These are phyloP conservation scores for Heritiera littoralis DNA, from an alignment of 345 rosid genomes.

Conservation along the genomic window DNA sequence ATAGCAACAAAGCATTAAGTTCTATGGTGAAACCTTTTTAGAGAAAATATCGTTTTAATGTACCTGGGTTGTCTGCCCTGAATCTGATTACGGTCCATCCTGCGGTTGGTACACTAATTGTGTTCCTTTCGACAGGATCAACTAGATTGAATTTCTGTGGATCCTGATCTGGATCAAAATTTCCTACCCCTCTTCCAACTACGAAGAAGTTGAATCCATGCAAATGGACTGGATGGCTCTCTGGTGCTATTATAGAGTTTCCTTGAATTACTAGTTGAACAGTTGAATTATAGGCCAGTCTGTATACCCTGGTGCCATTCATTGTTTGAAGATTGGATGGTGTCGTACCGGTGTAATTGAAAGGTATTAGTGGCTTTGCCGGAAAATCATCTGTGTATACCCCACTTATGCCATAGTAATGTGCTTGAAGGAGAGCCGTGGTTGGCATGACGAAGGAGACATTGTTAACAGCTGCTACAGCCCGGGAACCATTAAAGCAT, in stretches of 20 bases:
- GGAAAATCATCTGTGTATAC: slow-evolving; percentile 79
- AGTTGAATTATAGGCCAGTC: slow-evolving; percentile 55
- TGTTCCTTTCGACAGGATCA: slow-evolving; percentile 88
- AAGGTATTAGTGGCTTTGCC: slow-evolving; percentile 43
- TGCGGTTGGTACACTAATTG: slow-evolving; percentile 64
- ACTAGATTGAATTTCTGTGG: slow-evolving; percentile 63
- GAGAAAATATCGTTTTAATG: neutral
- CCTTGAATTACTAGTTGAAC: slow-evolving; percentile 77
- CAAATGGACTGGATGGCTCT: slow-evolving; percentile 72
- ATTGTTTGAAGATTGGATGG: slow-evolving; percentile 46
- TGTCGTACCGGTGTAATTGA: slow-evolving; percentile 56
- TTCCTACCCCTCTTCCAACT: slow-evolving; percentile 70
- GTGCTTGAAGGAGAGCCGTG: slow-evolving; percentile 60
- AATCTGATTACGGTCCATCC: slow-evolving; percentile 85
- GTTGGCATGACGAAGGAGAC: slow-evolving; percentile 65
- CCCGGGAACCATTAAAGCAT: slow-evolving; percentile 52
- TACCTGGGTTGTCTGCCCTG: slow-evolving; percentile 83
- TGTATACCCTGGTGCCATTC: slow-evolving; percentile 63
- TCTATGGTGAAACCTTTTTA: neutral
- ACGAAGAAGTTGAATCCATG: slow-evolving; percentile 69
- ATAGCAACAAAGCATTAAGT: neutral
- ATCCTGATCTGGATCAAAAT: slow-evolving; percentile 56
- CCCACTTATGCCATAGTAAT: slow-evolving; percentile 57
- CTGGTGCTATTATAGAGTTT: slow-evolving; percentile 63
- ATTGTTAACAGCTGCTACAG: slow-evolving; percentile 54